phyloP scores from a whole-genome alignment of 257 asterid genomes.

The Ballota nigra region DNA sequence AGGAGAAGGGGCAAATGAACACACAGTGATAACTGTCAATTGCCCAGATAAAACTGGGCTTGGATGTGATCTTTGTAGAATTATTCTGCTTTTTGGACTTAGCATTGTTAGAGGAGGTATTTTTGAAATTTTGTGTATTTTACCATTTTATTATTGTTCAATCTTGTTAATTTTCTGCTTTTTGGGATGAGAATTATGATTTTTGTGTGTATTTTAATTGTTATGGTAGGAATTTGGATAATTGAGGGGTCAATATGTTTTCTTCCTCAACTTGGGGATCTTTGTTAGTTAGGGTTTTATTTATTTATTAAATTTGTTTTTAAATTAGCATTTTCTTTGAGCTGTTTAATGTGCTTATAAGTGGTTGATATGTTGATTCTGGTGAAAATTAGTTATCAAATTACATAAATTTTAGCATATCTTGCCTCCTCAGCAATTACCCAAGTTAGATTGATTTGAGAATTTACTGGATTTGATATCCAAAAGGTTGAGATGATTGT shows the following conservation, averaged over 20 bases:
- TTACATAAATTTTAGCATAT: neutral
- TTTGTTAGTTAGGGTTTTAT: no score
- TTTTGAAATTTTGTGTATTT: neutral
- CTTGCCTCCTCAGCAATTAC: neutral
- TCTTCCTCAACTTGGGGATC: neutral
- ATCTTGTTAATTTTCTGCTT: neutral
- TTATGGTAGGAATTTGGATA: neutral
- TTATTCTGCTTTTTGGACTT: conserved; percentile 62
- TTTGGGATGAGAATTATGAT: conserved; percentile 1
- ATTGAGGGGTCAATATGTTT: neutral
- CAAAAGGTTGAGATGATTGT: neutral
- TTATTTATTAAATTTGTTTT: neutral
- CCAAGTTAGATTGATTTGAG: neutral
- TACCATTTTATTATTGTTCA: neutral
- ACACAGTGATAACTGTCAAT: conserved; percentile 58
- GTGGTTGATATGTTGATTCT: conserved; percentile 16
- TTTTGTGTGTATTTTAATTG: neutral
- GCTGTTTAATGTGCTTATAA: conserved; percentile 2
- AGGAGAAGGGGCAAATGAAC: conserved; percentile 46
- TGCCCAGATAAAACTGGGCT: conserved; percentile 87
- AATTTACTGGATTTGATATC: neutral
- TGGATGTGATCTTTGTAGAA: conserved; percentile 74
- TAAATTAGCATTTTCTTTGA: neutral
- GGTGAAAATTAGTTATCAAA: neutral
- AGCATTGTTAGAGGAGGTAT: conserved; percentile 71